These are phyloP conservation scores for Phlebiopsis gigantea DNA, from an alignment of 768 basidiomycete genomes.

Conservation along the genomic window DNA sequence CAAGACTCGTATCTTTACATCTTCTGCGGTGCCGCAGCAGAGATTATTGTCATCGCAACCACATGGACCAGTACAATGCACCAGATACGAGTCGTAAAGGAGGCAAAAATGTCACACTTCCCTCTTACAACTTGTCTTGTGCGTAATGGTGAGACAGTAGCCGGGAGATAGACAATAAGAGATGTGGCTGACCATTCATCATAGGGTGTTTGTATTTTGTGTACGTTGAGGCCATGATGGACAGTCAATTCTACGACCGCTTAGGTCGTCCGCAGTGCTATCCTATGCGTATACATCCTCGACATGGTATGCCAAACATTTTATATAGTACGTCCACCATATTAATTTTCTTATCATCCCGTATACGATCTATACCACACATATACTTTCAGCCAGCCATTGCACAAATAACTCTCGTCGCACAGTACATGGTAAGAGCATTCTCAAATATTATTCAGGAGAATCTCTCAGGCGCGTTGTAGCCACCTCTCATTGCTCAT, in stretches of 20 bases:
- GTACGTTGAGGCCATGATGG: background rate
- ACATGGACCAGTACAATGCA: background rate
- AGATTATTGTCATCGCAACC: background rate
- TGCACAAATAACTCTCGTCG: background rate
- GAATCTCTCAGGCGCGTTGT: background rate
- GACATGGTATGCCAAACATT: background rate
- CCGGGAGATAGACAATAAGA: background rate
- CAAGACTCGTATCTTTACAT: background rate
- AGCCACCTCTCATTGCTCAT: background rate
- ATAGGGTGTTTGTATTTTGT: background rate
- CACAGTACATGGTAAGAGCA: background rate
- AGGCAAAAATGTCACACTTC: background rate
- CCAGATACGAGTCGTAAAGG: background rate
- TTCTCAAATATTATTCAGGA: background rate
- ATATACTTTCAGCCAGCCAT: background rate
- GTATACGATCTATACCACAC: too few relatives aligned
- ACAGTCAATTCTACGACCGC: background rate
- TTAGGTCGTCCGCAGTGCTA: background rate
- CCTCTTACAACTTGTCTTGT: background rate
- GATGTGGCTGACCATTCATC: background rate
- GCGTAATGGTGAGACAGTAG: background rate
- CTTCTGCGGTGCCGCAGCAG: background rate
- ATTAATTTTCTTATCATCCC: background rate
- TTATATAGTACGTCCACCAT: background rate
- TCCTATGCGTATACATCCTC: background rate